Conservation (phyloP, 176 grass and related monocot species). For the Chrysopogon serrulatus region DNA sequence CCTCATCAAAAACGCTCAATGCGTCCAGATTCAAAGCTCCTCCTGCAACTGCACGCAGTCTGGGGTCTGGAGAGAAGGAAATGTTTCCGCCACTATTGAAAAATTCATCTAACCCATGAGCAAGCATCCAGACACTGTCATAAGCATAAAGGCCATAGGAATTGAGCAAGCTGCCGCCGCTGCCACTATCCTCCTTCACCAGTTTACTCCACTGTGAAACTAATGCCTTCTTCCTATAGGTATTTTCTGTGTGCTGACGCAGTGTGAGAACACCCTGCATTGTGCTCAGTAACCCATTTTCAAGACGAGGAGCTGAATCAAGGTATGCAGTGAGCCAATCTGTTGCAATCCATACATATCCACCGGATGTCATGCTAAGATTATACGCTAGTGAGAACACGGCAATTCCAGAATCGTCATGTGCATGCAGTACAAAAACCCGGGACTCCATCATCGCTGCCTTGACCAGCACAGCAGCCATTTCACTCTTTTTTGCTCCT, state of each 20-base stretch:
- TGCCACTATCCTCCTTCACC: constrained; percentile 26
- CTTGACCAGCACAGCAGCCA: constrained; percentile 56
- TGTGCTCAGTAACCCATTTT: constrained; percentile 23
- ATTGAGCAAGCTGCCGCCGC: constrained; percentile 36
- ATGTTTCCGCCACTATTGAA: constrained; percentile 61
- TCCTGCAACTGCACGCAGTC: constrained; percentile 32
- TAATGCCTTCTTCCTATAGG: constrained; percentile 47
- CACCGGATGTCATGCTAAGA: constrained; percentile 70
- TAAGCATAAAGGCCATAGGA: constrained; percentile 78
- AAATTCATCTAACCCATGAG: constrained; percentile 78
- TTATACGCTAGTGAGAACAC: constrained; percentile 55
- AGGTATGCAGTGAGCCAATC: constrained; percentile 76
- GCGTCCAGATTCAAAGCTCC: constrained; percentile 52
- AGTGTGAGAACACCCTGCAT: constrained; percentile 80
- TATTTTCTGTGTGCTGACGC: constrained; percentile 71
- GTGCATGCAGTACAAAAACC: constrained; percentile 73
- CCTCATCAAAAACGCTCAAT: constrained; percentile 67
- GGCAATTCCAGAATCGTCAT: constrained; percentile 44
- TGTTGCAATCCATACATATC: constrained; percentile 96
- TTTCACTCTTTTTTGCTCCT: constrained; percentile 57
- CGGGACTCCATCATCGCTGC: constrained; percentile 66
- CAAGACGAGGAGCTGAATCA: constrained; percentile 36
- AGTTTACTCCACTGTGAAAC: constrained; percentile 57
- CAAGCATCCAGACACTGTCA: constrained; percentile 77
- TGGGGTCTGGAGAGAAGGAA: constrained; percentile 70